These are phyloP conservation scores for Globisporangium iwayamae DNA, from an alignment of 352 stramenopile species.

Conservation along the genomic window DNA sequence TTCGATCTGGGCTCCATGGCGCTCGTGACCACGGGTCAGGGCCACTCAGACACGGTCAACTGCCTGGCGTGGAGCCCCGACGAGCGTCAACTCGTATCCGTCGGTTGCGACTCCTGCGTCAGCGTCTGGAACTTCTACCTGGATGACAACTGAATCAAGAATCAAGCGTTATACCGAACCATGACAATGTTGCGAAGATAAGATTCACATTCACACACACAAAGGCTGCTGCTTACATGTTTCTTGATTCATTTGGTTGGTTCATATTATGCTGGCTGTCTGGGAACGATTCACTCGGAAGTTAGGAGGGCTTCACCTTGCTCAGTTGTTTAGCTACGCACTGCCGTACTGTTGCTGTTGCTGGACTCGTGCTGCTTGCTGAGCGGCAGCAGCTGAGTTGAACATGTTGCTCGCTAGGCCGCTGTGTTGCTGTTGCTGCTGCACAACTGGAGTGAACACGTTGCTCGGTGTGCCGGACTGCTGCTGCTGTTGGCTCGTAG, in stretches of 20 bases:
- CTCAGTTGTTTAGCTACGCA: neutral
- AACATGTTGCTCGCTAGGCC: neutral
- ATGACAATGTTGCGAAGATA: neutral
- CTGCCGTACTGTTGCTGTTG: neutral
- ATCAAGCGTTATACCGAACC: neutral
- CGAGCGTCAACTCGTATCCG: slow-evolving; percentile 89
- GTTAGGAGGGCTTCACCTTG: neutral
- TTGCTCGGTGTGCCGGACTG: neutral
- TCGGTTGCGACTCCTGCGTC: slow-evolving; percentile 86
- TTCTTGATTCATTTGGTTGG: slow-evolving; percentile 4
- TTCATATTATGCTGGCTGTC: neutral
- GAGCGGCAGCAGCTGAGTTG: neutral
- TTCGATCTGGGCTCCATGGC: slow-evolving; percentile 47
- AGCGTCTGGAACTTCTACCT: slow-evolving; percentile 91
- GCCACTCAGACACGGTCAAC: slow-evolving; percentile 74
- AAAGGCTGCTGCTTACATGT: neutral
- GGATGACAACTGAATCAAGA: slow-evolving; percentile 17
- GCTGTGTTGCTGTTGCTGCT: slow-evolving; percentile 1
- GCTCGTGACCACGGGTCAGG: slow-evolving; percentile 46
- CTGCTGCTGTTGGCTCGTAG: neutral
- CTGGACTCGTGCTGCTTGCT: slow-evolving; percentile 3
- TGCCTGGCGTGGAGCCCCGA: slow-evolving; percentile 85
- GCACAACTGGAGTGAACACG: neutral
- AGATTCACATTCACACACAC: neutral
- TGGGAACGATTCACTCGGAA: neutral